Evolutionary conservation across 129 eudicot genomes (phyloP).

Genomic region (Helianthus annuus): HanXRQr2.0-SUNRISE NC_035449.2:69128729-69129228

Average conservation of each 20-base stretch:
- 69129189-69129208: constrained; percentile 46
- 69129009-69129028: constrained; percentile 28
- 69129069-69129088: constrained; percentile 9
- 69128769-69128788: no score
- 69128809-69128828: no score
- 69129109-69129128: constrained; percentile 5
- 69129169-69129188: constrained; percentile 41
- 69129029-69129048: constrained; percentile 24
- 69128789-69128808: no score
- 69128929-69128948: background rate
- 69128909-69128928: background rate
- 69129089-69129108: constrained; percentile 7
- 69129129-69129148: constrained; percentile 23
- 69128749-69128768: no score
- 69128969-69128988: constrained; percentile 27
- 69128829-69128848: no score
- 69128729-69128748: no score
- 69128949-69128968: background rate
- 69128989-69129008: constrained; percentile 13
- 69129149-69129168: constrained; percentile 50
- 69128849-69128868: background rate
- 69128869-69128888: background rate
- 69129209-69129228: constrained; percentile 50
- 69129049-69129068: constrained; percentile 22
- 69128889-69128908: background rate